These are phyloP conservation scores for Drosera spatulata DNA, from an alignment of 179 eudicot genomes.

Conservation along the genomic window DNA sequence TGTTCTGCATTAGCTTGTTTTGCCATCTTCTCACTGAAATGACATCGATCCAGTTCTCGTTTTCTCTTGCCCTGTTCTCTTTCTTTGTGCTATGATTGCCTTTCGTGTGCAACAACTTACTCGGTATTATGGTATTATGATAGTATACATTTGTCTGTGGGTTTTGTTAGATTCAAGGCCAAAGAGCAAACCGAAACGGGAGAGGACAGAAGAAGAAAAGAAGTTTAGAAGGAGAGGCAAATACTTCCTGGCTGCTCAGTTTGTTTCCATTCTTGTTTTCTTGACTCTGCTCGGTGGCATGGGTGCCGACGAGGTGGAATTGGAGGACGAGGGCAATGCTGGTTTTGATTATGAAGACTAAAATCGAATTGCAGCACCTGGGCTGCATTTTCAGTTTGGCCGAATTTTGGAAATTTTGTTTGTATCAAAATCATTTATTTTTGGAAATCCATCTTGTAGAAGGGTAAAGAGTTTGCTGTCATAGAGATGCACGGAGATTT, in stretches of 20 bases:
- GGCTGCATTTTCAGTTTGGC: no score
- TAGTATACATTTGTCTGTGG: background rate
- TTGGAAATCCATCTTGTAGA: no score
- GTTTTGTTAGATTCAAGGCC: constrained; percentile 61
- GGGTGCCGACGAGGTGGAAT: constrained; percentile 41
- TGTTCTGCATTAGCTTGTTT: no score
- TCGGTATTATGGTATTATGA: background rate
- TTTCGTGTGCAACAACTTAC: background rate
- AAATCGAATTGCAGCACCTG: no score
- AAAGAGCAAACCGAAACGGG: constrained; percentile 61
- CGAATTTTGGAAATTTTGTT: no score
- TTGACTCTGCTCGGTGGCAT: constrained; percentile 67
- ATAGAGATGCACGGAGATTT: no score
- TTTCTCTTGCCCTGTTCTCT: background rate
- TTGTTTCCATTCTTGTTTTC: constrained; percentile 64
- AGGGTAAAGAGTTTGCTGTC: no score
- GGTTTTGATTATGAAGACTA: constrained; percentile 17
- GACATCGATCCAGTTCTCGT: no score
- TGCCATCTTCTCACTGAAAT: no score
- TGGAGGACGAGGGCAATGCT: constrained; percentile 43
- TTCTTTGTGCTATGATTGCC: background rate
- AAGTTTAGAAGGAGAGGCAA: constrained; percentile 72
- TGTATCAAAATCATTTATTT: no score
- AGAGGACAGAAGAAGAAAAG: constrained; percentile 82
- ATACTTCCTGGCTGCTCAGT: constrained; percentile 72